Conservation (phyloP, 805 yeast species). For the Candida silvatica region DNA sequence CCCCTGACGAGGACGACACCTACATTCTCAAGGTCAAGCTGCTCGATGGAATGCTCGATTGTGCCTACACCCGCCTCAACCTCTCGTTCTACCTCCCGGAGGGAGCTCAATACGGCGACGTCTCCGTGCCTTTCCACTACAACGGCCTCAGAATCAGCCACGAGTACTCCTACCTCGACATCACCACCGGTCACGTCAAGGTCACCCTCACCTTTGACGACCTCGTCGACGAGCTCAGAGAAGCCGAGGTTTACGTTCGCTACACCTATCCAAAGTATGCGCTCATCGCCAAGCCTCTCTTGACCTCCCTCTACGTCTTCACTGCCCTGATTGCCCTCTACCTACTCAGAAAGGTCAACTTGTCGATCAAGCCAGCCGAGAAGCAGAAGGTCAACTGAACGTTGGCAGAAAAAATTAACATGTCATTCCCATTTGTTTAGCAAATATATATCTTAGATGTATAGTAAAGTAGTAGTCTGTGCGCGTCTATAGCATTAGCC, state of each 20-base stretch:
- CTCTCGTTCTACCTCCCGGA: conserved; percentile 77
- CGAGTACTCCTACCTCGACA: conserved; percentile 56
- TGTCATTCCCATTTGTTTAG: not conserved
- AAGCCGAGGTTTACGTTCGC: conserved; percentile 46
- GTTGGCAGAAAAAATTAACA: too few species aligned
- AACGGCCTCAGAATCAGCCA: conserved; percentile 22
- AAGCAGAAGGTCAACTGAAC: not conserved
- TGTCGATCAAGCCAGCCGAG: conserved; percentile 18
- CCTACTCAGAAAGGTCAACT: conserved; percentile 37
- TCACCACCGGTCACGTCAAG: conserved; percentile 69
- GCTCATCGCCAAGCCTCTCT: conserved; percentile 56
- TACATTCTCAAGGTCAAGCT: conserved; percentile 64
- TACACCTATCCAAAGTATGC: conserved; percentile 51
- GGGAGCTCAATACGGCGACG: conserved; percentile 55
- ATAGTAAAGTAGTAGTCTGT: too few species aligned
- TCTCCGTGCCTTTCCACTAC: conserved; percentile 47
- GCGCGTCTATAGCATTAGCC: too few species aligned
- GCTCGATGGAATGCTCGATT: conserved; percentile 61
- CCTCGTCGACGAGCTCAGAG: conserved; percentile 60
- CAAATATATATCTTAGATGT: not conserved
- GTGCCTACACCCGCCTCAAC: conserved; percentile 52
- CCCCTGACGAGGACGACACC: conserved; percentile 33
- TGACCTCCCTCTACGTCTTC: conserved; percentile 54
- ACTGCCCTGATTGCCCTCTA: conserved; percentile 50
- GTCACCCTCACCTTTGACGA: conserved; percentile 51